Conservation (phyloP, 148 eudicot species). For the Rhododendron mucronatum region DNA sequence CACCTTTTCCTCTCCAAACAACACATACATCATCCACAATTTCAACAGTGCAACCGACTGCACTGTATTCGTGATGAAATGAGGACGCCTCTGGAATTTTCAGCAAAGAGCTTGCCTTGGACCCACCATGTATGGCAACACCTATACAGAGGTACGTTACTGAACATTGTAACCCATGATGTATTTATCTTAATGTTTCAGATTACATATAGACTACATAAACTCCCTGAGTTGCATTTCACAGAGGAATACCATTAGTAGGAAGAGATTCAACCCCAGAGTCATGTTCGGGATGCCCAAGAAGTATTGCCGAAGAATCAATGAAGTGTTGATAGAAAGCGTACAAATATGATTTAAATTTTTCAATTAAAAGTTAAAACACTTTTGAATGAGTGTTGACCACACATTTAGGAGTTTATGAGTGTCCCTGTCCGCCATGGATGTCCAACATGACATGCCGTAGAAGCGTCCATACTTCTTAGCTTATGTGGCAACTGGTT, state of each 20-base stretch:
- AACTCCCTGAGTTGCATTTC: background rate
- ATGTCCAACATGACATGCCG: no score
- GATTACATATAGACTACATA: background rate
- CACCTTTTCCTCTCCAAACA: no score
- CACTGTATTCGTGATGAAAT: constrained; percentile 77
- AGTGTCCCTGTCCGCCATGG: background rate
- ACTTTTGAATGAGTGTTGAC: background rate
- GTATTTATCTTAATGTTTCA: background rate
- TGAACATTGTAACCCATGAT: background rate
- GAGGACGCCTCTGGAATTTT: constrained; percentile 58
- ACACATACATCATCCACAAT: constrained; percentile 90
- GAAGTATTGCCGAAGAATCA: background rate
- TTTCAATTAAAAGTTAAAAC: background rate
- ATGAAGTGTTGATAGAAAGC: background rate
- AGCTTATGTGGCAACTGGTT: background rate
- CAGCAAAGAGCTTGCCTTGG: constrained; percentile 57
- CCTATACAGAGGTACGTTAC: constrained; percentile 35
- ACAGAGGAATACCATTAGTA: background rate
- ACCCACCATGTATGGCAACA: constrained; percentile 75
- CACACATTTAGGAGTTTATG: background rate
- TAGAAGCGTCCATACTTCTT: background rate
- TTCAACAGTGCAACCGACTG: constrained; percentile 88
- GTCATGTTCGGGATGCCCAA: background rate
- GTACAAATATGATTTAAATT: background rate
- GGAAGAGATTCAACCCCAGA: background rate